Percentiles rank a stretch among this genome's conserved stretches.
These are phyloP conservation scores for Ehretia macrophylla DNA, from an alignment of 257 asterid species.

Conservation along the genomic window DNA sequence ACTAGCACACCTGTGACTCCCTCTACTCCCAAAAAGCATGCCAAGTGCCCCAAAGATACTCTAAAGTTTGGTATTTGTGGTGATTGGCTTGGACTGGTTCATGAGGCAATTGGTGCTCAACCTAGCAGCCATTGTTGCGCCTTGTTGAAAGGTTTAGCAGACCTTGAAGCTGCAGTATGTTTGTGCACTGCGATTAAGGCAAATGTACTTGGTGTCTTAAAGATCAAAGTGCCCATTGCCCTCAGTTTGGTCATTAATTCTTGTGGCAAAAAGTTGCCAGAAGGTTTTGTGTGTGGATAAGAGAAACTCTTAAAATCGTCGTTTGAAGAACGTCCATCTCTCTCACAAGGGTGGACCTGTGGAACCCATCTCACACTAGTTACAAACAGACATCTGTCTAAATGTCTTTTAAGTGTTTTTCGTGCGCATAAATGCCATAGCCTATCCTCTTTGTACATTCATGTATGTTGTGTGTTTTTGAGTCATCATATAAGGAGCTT, in stretches of 20 bases:
- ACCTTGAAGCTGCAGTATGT: conserved; percentile 81
- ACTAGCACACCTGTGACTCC: conserved; percentile 16
- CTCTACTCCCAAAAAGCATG: conserved; percentile 23
- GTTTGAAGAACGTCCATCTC: too few relatives aligned
- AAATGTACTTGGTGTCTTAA: conserved; percentile 48
- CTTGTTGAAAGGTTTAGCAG: conserved; percentile 62
- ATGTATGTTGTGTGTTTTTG: neutral
- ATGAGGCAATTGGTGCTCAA: conserved; percentile 61
- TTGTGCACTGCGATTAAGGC: conserved; percentile 84
- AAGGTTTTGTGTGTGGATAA: conserved; percentile 56
- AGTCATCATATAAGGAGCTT: too few relatives aligned
- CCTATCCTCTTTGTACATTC: neutral
- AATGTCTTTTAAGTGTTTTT: too few relatives aligned
- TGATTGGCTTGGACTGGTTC: conserved; percentile 77
- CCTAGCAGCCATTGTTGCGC: conserved; percentile 66
- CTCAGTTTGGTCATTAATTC: conserved; percentile 56
- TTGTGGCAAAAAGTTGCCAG: conserved; percentile 80
- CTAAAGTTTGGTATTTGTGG: conserved; percentile 85
- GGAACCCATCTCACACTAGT: too few relatives aligned
- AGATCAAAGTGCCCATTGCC: conserved; percentile 55
- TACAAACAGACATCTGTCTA: too few relatives aligned
- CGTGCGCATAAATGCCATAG: neutral
- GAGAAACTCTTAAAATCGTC: too few relatives aligned
- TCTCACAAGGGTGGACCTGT: too few relatives aligned
- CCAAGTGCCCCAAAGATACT: conserved; percentile 72